Conservation (phyloP, 2,329 filamentous ascomycete genomes). For the Talaromyces sp. region DNA sequence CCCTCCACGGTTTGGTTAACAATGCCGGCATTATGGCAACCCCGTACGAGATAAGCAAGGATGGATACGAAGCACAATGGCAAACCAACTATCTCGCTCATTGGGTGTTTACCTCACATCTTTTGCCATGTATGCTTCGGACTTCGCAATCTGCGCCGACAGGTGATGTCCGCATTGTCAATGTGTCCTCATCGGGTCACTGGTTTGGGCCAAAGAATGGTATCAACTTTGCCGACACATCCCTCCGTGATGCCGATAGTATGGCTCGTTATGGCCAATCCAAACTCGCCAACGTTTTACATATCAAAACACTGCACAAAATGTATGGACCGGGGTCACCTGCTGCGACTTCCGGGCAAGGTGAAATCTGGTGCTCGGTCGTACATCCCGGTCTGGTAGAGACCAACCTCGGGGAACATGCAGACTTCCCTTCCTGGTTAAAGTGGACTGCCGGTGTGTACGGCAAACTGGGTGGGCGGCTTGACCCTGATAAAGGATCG, state of each 20-base stretch:
- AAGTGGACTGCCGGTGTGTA: neutral
- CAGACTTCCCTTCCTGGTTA: neutral
- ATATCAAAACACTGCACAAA: constrained; percentile 37
- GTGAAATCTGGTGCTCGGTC: constrained; percentile 40
- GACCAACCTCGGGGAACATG: constrained; percentile 25
- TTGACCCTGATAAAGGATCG: constrained; percentile 34
- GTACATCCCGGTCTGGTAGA: constrained; percentile 44
- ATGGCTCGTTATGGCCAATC: constrained; percentile 46
- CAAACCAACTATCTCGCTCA: constrained; percentile 21
- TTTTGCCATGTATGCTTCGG: constrained; percentile 19
- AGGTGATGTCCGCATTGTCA: constrained; percentile 23
- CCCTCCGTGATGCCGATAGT: constrained; percentile 26
- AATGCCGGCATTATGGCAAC: constrained; percentile 21
- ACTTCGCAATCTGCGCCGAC: constrained; percentile 14
- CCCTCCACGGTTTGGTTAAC: constrained; percentile 21
- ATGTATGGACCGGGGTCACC: constrained; percentile 33
- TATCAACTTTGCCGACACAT: constrained; percentile 21
- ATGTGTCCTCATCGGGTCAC: constrained; percentile 21
- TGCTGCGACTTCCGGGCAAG: constrained; percentile 27
- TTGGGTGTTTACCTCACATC: constrained; percentile 21
- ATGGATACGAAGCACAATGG: constrained; percentile 25
- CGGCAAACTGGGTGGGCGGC: neutral
- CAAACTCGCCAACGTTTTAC: constrained; percentile 48
- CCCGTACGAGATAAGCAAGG: constrained; percentile 20
- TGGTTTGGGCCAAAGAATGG: constrained; percentile 17